These are phyloP conservation scores for Amanita molliuscula DNA, from an alignment of 768 basidiomycete genomes.

Conservation along the genomic window DNA sequence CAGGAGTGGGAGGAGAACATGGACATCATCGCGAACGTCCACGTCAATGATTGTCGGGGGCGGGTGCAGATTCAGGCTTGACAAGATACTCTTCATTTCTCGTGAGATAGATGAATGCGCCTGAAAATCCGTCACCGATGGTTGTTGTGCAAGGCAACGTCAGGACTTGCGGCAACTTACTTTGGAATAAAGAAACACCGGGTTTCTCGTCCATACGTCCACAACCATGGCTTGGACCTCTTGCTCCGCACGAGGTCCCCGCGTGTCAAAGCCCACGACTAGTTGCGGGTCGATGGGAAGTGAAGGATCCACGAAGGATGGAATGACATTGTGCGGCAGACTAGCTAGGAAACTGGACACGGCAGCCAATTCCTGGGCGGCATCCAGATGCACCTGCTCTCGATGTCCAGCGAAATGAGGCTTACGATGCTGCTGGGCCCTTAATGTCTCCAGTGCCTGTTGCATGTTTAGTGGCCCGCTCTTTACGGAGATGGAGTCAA, in stretches of 20 bases:
- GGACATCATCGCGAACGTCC: slow-evolving; percentile 62
- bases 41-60: slow-evolving; percentile 60
- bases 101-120: slow-evolving; percentile 54
- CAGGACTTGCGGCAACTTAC: slow-evolving; percentile 22
- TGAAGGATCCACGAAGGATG: slow-evolving; percentile 50
- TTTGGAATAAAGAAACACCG: slow-evolving; percentile 69
- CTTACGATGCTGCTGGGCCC: neutral
- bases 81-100: slow-evolving; percentile 53
- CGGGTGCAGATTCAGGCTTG: slow-evolving; percentile 47
- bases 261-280: slow-evolving; percentile 75
- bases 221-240: slow-evolving; percentile 51
- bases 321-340: slow-evolving; percentile 68
- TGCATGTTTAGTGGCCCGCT: slow-evolving; percentile 21
- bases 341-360: slow-evolving; percentile 65
- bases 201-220: slow-evolving; percentile 65
- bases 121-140: slow-evolving; percentile 22
- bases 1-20: slow-evolving; percentile 52
- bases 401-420: slow-evolving; percentile 6
- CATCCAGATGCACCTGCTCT: slow-evolving; percentile 36
- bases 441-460: slow-evolving; percentile 17
- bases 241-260: slow-evolving; percentile 44
- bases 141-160: too few relatives aligned
- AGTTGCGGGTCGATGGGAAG: slow-evolving; percentile 69
- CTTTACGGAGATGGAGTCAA: slow-evolving; percentile 26
- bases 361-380: slow-evolving; percentile 62